Percentiles rank a stretch among this genome's conserved stretches.
phyloP scores from a whole-genome alignment of 2,329 filamentous ascomycete species.

The Aspergillus ochraceus region DNA sequence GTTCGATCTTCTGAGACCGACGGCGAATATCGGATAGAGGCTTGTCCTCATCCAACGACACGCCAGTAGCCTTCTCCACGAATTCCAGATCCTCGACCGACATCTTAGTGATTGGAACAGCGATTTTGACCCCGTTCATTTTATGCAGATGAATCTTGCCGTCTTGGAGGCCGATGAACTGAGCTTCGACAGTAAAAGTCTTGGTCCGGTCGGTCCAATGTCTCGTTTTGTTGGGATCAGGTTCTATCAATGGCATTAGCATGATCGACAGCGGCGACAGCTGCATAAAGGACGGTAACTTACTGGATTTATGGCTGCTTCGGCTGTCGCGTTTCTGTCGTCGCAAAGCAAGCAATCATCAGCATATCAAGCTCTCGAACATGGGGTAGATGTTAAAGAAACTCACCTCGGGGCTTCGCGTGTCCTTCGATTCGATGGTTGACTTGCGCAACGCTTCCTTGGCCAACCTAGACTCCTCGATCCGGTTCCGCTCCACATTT shows the following conservation, averaged over 20 bases:
- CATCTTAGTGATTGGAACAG: conserved; percentile 94
- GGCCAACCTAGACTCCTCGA: conserved; percentile 80
- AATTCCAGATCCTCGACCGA: conserved; percentile 92
- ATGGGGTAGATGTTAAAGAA: conserved; percentile 38
- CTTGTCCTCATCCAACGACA: conserved; percentile 88
- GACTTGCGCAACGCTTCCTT: conserved; percentile 71
- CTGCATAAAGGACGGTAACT: conserved; percentile 34
- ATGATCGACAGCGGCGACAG: background rate
- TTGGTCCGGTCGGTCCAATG: conserved; percentile 95
- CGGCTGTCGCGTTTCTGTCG: conserved; percentile 70
- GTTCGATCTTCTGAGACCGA: conserved; percentile 26
- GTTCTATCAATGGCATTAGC: conserved; percentile 52
- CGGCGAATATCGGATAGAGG: conserved; percentile 79
- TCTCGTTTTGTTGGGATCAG: conserved; percentile 77
- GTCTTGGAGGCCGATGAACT: conserved; percentile 91
- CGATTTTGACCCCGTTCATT: conserved; percentile 96
- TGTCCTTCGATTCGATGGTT: conserved; percentile 58
- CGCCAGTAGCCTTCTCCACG: conserved; percentile 82
- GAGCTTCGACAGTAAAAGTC: conserved; percentile 94
- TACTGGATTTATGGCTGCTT: conserved; percentile 70
- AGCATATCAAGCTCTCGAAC: conserved; percentile 46
- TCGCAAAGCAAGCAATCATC: conserved; percentile 61
- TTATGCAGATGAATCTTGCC: conserved; percentile 98
- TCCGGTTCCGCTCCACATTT: conserved; percentile 70
- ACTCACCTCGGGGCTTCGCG: conserved; percentile 69